Base-by-base conservation (phyloP, 345 rosid species). In the Acer negundo region DNA sequence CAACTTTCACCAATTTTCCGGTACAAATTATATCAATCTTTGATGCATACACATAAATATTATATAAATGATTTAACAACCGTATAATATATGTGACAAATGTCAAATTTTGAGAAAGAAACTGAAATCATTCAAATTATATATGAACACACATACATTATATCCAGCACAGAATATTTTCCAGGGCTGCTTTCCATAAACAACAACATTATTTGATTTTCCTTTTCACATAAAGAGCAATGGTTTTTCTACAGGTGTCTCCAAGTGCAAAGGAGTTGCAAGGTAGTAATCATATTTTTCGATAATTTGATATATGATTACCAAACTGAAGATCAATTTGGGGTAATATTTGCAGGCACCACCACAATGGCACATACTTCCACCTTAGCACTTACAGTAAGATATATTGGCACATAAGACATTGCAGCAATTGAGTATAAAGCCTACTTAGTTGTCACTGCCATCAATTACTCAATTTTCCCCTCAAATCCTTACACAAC, bases 321-420 rank as follows among this genome's bases (percentile, higher is more conserved):
- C n/a, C n/a, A 10, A 44, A 31, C 35, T 70, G 17, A 78, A 24
- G 6, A n/a, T 42, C 75, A 23, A 24, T 73, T 20, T 23, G 62
- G n/a, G 71, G 0, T 46, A 3, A 19, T 10, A 72, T 70, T 17
- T 70, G 80, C 89, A 89, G 91, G 86, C 91, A 89, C 79, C 94
- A 89, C 70, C 89, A 89, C 59, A 90, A 90, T 69, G 92, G 94
- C 88, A 89, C 89, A 76, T 90, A 89, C 75, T 89, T 89, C 46
- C 89, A 90, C 74, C 91, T 90, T 61, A 92, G 94, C 73, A 90
- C 94, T 56, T 89, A 90, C 87, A 53, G 92, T 90, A 79, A 85
- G 90, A 78, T 31, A 31, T 6, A 58, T 20, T 19, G 16, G 19
- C 19, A 20, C 90, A 8, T 85, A 87, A 19, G 90, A 85, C 80